Evolutionary conservation across 1,284 basidiomycete genomes (phyloP).

Genomic region (Rhodotorula sp.): DNA sequence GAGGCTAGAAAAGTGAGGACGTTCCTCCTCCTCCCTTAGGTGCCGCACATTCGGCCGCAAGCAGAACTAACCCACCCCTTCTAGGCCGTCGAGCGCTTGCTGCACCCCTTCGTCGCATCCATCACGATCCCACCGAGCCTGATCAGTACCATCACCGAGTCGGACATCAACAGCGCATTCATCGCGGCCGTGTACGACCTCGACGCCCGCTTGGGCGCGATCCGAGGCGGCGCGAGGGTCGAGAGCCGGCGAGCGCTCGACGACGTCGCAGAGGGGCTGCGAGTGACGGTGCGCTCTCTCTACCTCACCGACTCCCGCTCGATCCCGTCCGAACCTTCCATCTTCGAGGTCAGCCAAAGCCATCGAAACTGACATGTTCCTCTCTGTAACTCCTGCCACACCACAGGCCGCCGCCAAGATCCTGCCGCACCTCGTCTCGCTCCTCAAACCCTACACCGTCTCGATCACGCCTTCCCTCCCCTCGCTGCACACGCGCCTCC

Average conservation of each 20-base stretch:
- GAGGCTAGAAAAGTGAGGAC: conserved; percentile 69
- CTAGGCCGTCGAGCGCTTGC: conserved; percentile 81
- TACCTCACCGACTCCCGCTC: too few relatives aligned
- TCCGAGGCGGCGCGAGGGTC: conserved; percentile 70
- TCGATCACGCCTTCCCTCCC: conserved; percentile 91
- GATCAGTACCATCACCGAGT: conserved; percentile 76
- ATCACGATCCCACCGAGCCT: conserved; percentile 79
- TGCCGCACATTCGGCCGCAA: conserved; percentile 1
- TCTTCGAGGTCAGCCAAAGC: too few relatives aligned
- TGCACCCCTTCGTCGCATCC: conserved; percentile 74
- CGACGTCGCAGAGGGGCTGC: conserved; percentile 77
- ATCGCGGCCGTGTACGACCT: conserved; percentile 73
- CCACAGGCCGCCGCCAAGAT: conserved; percentile 81
- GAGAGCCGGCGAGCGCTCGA: conserved; percentile 78
- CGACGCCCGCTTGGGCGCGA: conserved; percentile 67
- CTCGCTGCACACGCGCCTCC: conserved; percentile 81
- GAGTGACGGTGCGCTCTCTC: conserved; percentile 65
- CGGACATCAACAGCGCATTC: conserved; percentile 65
- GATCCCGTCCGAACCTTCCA: too few relatives aligned
- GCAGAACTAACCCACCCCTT: conserved; percentile 6
- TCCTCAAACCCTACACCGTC: conserved; percentile 75
- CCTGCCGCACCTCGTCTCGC: conserved; percentile 76
- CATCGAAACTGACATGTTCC: not conserved
- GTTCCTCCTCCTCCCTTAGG: not conserved
- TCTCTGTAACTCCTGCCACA: not conserved